Evolutionary conservation across 1,284 basidiomycete genomes (phyloP).

Genomic region (Leccinum pallidistipes): DNA sequence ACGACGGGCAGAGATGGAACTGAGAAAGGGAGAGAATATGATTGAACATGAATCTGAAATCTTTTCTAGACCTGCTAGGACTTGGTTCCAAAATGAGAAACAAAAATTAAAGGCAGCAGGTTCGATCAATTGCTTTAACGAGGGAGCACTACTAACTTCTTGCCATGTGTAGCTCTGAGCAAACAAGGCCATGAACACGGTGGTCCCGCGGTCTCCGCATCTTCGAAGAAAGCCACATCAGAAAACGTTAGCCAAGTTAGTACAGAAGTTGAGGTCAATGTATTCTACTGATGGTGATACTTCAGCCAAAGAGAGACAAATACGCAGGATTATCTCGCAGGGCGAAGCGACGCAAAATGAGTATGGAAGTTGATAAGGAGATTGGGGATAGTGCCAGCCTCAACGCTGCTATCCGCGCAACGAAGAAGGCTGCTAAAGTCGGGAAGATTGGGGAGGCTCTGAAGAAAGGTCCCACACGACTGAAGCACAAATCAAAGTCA

Average conservation of each 20-base stretch:
- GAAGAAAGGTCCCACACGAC: slow-evolving; percentile 16
- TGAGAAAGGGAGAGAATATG: slow-evolving; percentile 95
- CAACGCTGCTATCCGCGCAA: slow-evolving; percentile 77
- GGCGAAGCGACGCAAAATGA: slow-evolving; percentile 84
- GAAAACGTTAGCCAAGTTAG: slow-evolving; percentile 20
- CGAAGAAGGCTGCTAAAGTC: slow-evolving; percentile 75
- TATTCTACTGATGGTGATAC: slow-evolving; percentile 9
- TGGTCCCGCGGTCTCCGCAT: slow-evolving; percentile 35
- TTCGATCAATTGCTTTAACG: slow-evolving; percentile 35
- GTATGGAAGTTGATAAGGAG: slow-evolving; percentile 76
- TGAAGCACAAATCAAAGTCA: slow-evolving; percentile 20
- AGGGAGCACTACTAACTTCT: slow-evolving; percentile 4
- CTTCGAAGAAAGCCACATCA: slow-evolving; percentile 25
- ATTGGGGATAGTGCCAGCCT: slow-evolving; percentile 54
- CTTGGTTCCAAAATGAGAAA: slow-evolving; percentile 94
- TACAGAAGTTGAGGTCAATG: not conserved
- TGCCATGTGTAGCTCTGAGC: slow-evolving; percentile 54
- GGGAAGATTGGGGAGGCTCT: slow-evolving; percentile 38
- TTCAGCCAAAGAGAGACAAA: slow-evolving; percentile 78
- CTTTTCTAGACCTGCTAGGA: slow-evolving; percentile 88
- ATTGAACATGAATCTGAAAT: slow-evolving; percentile 96
- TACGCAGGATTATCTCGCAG: slow-evolving; percentile 83
- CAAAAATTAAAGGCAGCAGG: slow-evolving; percentile 85
- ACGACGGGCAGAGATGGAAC: slow-evolving; percentile 92
- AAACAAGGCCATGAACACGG: slow-evolving; percentile 71